Evolutionary conservation across 345 rosid genomes (phyloP).

Genomic region (Bruguiera sexangula): DNA sequence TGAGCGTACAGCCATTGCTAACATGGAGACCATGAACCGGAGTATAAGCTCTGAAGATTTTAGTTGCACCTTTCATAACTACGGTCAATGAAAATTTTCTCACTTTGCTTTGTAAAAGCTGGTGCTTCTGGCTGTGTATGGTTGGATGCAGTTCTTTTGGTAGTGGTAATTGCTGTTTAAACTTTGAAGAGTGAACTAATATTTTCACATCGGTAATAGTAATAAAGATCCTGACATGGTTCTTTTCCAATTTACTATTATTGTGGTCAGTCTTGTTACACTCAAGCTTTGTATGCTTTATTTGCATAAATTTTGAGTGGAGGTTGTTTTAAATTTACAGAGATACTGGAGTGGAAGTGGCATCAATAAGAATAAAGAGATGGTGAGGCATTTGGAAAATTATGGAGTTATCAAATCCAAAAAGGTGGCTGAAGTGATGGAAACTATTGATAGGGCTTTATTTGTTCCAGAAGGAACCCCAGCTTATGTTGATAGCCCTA

Average conservation of each 20-base stretch:
- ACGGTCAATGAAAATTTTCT: constrained; percentile 12
- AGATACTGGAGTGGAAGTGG: constrained; percentile 48
- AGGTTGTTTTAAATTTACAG: constrained; percentile 30
- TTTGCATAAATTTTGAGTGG: not conserved
- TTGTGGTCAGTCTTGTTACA: not conserved
- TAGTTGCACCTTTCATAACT: constrained; percentile 5
- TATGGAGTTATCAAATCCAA: constrained; percentile 60
- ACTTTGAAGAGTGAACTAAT: not conserved
- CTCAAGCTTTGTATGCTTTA: not conserved
- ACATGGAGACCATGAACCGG: constrained; percentile 13
- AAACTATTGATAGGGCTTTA: constrained; percentile 69
- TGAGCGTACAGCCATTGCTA: not conserved
- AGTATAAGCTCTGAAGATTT: constrained; percentile 7
- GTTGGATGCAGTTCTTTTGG: not conserved
- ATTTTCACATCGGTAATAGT: not conserved
- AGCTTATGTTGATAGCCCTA: constrained; percentile 78
- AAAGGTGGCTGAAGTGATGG: constrained; percentile 81
- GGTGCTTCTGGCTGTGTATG: not conserved
- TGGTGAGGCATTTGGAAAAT: constrained; percentile 70
- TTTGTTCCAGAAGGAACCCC: constrained; percentile 75
- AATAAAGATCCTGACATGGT: not conserved
- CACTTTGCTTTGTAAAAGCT: not conserved
- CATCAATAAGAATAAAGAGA: constrained; percentile 47
- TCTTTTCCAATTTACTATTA: not conserved
- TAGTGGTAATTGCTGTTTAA: not conserved